Base-by-base conservation (phyloP, 345 rosid species). In the Carallia brachiata region DNA sequence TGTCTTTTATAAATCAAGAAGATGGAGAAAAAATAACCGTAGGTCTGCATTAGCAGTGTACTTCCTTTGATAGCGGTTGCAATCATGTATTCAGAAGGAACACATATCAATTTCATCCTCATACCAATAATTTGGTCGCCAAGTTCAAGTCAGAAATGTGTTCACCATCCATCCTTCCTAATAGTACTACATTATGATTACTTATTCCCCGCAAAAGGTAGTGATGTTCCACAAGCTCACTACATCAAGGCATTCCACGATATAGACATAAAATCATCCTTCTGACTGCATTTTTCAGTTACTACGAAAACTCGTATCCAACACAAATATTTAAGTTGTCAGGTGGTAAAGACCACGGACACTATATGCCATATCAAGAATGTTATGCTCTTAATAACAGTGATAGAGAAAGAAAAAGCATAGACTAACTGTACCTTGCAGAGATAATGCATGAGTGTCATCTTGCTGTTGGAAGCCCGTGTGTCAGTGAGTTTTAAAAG, bases 391-490 rank as follows among this genome's bases (percentile, higher is more conserved):
- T 15, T 6, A 32, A 27, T 50, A 3, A 13, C n/a, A 36, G 63
- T 23, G 67, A 62, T 63, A 62, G 19, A 62, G 19, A 40, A 39
- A 52, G 27, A 5, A 16, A 52, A 70, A 61, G 54, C 36, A 50
- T 64, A 36, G 60, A 48, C n/a, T 36, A 40, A 67, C 7, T 64
- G 70, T 80, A 96, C 99, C 97, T 88, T 96, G 84, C 99, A 96
- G 73, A 96, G 89, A 81, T 88, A 96, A 83, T 96, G 96, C 99
- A 96, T 90, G 55, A 92, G 96, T 28, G 99, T 96, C 96, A 90
- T 92, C 86, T 89, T 96, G 84, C 83, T 92, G 72, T 87, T 92
- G 55, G 90, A 75, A 75, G 98, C 97, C 34, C 99, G 96, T 23
- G 94, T 92, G 75, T 96, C 99, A 4, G 88, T 76, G 61, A 96